Evolutionary conservation across 306 rosid genomes (phyloP), one percentile per base, ranked within the genome.

Genomic region (Casuarina glauca): DNA sequence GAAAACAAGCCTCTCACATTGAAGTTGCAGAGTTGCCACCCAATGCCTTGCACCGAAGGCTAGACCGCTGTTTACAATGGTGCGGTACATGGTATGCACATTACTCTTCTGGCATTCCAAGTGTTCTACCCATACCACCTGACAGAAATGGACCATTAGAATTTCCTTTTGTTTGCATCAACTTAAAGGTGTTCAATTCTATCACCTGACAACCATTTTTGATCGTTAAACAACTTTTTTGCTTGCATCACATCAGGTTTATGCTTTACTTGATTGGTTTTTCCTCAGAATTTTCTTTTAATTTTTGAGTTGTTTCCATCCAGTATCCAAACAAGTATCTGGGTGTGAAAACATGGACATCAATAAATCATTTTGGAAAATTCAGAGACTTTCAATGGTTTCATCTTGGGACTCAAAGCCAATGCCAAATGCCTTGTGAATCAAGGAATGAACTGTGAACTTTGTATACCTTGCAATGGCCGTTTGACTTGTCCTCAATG

Each of bases 31-130:
- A 0, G 97, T 91, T 1, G 99, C 85, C 75, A 93, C 78, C 99
- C 99, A 96, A 78, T 93, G 99, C 80, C 86, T 87, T 62, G 99
- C 99, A 4, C 99, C 99, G 58, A 96, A 96, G 36, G 98, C 99
- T 61, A 88, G 55, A 48, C 99, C 97, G 51, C 89, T 91, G 84
- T 84, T 93, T 26, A 96, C 96, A 17, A 96, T 77, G 46, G 87
- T 87, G 11, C 96, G 91, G 80, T 86, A 96, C 91, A 88, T 78
- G 53, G 97, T 71, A 69, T 91, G 97, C 16, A 93, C 87, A 79
- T 89, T 63, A 77, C 83, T 87, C 74, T 88, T 96, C 89, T 91
- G 96, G 85, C 97, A 96, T 79, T 96, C 99, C 69, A 91, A 83
- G 80, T 96, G 99, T 79, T 95, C 99, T 78, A 95, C 99, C 98